Base-by-base conservation (phyloP, 257 asterid species). In the Fraxinus pennsylvanica region DNA sequence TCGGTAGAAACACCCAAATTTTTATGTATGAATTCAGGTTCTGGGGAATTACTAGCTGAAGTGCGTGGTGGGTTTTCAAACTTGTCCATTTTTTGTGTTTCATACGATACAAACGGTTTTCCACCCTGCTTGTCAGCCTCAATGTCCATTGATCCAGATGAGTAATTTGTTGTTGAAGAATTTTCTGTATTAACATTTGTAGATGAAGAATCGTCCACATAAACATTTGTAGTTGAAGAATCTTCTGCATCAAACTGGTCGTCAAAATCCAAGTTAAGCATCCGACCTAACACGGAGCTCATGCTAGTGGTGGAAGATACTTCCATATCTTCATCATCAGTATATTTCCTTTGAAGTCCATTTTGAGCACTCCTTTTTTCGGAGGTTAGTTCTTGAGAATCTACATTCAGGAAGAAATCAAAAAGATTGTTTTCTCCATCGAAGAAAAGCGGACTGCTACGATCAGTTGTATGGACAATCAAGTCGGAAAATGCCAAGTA, bases 401-500 rank as follows among this genome's bases (percentile, higher is more conserved):
- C 94, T 6, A 86, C 85, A 78, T 89, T 91, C 72, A 82, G 75
- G 82, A 94, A 92, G 81, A 94, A 91, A 87, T 92, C 92, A 76
- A 86, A 94, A 81, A 87, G 77, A 73, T 86, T 90, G 39, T 83
- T 92, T 83, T 90, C 93, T 66, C 88, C 97, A 84, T 85, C 89
- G 75, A 47, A 80, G 78, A 78, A 69, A 22, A 81, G 59, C 61
- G 90, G 81, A 74, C 76, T 79, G 81, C 81, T 78, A 22, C 80
- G 84, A 78, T 92, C 91, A 72, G 81, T 81, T 80, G 90, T 87
- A 75, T 87, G 89, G 80, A 92, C 91, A 86, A 92, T 85, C 75
- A 92, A 81, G 84, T 92, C 98, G 5, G 98, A 90, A 88, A 92
- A 93, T 30, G 97, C 96, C 83, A 92, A 85, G 86, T 91, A 90